Evolutionary conservation across 352 stramenopile genomes (phyloP).

Genomic region (Phytophthora brassicae): DNA sequence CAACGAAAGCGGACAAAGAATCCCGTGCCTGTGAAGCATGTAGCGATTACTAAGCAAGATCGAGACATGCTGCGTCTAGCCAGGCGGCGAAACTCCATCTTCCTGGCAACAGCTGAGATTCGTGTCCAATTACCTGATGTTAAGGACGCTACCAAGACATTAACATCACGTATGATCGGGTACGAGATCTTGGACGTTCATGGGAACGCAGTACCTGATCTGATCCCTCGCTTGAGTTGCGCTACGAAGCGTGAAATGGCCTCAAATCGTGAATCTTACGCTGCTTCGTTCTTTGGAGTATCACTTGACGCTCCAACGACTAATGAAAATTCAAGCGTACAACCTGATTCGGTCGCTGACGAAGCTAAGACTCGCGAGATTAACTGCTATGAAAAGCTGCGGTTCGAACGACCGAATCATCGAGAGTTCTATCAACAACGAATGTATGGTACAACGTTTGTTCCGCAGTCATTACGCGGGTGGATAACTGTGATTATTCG

Average conservation of each 20-base stretch:
- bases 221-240: constrained; percentile 19
- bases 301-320: constrained; percentile 13
- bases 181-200: constrained; percentile 24
- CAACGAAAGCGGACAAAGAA: constrained; percentile 36
- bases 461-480: constrained; percentile 39
- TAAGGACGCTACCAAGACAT: background rate
- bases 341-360: background rate
- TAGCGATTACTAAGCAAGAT: constrained; percentile 29
- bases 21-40: constrained; percentile 31
- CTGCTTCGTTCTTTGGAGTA: constrained; percentile 29
- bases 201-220: constrained; percentile 20
- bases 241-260: constrained; percentile 22
- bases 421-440: constrained; percentile 46
- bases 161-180: constrained; percentile 2
- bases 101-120: constrained; percentile 17
- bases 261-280: constrained; percentile 10
- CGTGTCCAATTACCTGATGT: background rate
- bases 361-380: background rate
- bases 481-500: constrained; percentile 39
- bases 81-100: constrained; percentile 50
- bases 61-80: constrained; percentile 42
- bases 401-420: constrained; percentile 39
- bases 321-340: constrained; percentile 1
- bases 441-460: constrained; percentile 54
- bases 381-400: constrained; percentile 40